Evolutionary conservation across 805 yeast genomes (phyloP).

Genomic region (Tetrapisispora phaffii): DNA sequence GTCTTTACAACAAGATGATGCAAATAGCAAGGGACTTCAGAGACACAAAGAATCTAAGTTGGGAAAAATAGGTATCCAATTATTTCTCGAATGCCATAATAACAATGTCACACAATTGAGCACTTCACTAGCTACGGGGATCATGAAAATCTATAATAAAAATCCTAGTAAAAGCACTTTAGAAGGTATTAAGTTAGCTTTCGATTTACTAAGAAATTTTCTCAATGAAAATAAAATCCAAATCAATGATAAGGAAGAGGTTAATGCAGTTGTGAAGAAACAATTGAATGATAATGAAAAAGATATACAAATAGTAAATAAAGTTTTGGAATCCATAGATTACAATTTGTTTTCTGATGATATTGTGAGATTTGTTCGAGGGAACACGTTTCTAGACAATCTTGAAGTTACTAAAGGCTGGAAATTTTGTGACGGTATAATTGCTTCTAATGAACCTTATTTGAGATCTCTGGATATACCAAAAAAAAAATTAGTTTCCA

Average conservation of each 20-base stretch:
- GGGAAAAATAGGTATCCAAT: conserved; percentile 20
- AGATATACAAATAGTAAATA: conserved; percentile 13
- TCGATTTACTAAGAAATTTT: conserved; percentile 10
- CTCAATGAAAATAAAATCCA: conserved; percentile 11
- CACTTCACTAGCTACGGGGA: conserved; percentile 11
- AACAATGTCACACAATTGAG: conserved; percentile 14
- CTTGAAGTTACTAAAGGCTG: conserved; percentile 27
- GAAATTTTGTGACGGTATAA: conserved; percentile 22
- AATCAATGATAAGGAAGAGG: conserved; percentile 7
- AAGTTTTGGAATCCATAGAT: conserved; percentile 16
- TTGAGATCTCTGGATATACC: conserved; percentile 20
- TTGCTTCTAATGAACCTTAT: conserved; percentile 23
- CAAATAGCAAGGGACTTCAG: conserved; percentile 2
- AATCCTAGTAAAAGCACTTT: conserved; percentile 12
- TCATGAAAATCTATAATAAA: conserved; percentile 14
- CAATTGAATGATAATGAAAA: conserved; percentile 5
- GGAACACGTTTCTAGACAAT: conserved; percentile 19
- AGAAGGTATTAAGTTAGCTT: conserved; percentile 9
- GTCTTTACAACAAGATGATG: conserved; percentile 15
- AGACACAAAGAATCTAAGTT: conserved; percentile 9
- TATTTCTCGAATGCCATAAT: conserved; percentile 17
- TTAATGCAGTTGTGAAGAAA: conserved; percentile 15
- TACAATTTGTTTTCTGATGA: conserved; percentile 24
- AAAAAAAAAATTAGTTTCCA: conserved; percentile 19
- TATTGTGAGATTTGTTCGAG: conserved; percentile 23